Percentiles rank a stretch among this genome's conserved stretches.
Conservation (phyloP, 2,329 filamentous ascomycete genomes). For the Xylariomycetidae sp. region DNA sequence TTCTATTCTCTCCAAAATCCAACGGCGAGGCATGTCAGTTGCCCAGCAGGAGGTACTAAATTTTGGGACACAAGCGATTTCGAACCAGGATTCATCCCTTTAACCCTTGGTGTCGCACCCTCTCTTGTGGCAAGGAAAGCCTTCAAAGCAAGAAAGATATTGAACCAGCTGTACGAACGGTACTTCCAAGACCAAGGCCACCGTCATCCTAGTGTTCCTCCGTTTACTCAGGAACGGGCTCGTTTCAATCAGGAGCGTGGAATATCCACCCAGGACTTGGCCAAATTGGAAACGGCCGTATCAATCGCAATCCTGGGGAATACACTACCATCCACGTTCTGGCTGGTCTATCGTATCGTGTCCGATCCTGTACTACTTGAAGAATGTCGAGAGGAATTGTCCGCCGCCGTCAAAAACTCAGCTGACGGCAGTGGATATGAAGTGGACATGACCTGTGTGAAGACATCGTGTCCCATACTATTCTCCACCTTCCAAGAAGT, state of each 20-base stretch:
- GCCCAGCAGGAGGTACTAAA: not conserved
- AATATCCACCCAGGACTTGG: slow-evolving; percentile 6
- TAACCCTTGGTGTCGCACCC: slow-evolving; percentile 7
- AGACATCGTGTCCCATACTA: slow-evolving; percentile 7
- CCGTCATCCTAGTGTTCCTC: too few relatives aligned
- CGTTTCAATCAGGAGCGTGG: too few relatives aligned
- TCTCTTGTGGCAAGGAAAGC: slow-evolving; percentile 4
- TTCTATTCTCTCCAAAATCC: not conserved
- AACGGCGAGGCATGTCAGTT: too few relatives aligned
- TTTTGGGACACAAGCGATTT: slow-evolving; percentile 9
- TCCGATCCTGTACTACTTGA: slow-evolving; percentile 18
- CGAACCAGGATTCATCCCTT: slow-evolving; percentile 11
- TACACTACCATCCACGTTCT: slow-evolving; percentile 10
- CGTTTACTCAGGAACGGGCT: too few relatives aligned
- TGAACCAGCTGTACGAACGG: too few relatives aligned
- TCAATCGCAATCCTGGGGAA: slow-evolving; percentile 8
- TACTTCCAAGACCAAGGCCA: too few relatives aligned
- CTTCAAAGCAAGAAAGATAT: slow-evolving; percentile 11
- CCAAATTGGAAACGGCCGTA: slow-evolving; percentile 9
- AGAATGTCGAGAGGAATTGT: slow-evolving; percentile 8
- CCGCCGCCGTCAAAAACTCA: slow-evolving; percentile 1
- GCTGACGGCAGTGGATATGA: slow-evolving; percentile 1
- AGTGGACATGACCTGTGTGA: slow-evolving; percentile 9
- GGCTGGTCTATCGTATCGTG: slow-evolving; percentile 13
- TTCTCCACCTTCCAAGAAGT: slow-evolving; percentile 12